phyloP scores from a whole-genome alignment of 169 alveolate species.

The Plasmodium cynomolgi region DNA sequence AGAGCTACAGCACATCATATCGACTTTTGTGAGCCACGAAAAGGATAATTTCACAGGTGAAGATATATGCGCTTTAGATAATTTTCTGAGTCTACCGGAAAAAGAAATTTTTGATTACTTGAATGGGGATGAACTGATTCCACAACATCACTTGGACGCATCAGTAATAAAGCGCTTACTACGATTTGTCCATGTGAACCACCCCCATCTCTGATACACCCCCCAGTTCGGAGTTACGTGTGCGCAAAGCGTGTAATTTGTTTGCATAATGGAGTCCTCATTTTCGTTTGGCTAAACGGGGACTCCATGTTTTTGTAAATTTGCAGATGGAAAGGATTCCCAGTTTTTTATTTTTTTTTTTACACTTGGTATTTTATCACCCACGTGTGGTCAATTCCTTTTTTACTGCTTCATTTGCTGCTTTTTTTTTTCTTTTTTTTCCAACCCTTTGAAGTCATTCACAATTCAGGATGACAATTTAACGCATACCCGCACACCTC shows the following conservation, averaged over 20 bases:
- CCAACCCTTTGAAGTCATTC: background rate
- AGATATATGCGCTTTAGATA: slow-evolving; percentile 28
- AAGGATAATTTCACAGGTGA: slow-evolving; percentile 14
- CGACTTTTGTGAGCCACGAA: slow-evolving; percentile 53
- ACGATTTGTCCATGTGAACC: slow-evolving; percentile 56
- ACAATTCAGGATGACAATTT: background rate
- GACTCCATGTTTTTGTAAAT: background rate
- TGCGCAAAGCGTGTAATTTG: background rate
- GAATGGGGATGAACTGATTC: slow-evolving; percentile 41
- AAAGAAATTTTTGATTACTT: slow-evolving; percentile 62
- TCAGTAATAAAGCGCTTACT: slow-evolving; percentile 25
- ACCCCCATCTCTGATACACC: slow-evolving; percentile 44
- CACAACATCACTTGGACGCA: slow-evolving; percentile 18
- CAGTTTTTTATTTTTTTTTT: background rate
- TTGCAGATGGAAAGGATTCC: background rate
- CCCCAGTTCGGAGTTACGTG: background rate
- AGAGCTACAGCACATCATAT: slow-evolving; percentile 64
- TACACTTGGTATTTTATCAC: background rate
- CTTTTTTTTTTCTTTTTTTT: background rate
- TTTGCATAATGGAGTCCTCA: background rate
- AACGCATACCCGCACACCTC: background rate
- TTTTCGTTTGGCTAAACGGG: background rate
- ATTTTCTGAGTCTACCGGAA: slow-evolving; percentile 55
- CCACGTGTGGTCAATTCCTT: background rate
- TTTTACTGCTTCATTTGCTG: background rate